Conservation (phyloP, 2,329 filamentous ascomycete species). For the Xylariaceae sp. region DNA sequence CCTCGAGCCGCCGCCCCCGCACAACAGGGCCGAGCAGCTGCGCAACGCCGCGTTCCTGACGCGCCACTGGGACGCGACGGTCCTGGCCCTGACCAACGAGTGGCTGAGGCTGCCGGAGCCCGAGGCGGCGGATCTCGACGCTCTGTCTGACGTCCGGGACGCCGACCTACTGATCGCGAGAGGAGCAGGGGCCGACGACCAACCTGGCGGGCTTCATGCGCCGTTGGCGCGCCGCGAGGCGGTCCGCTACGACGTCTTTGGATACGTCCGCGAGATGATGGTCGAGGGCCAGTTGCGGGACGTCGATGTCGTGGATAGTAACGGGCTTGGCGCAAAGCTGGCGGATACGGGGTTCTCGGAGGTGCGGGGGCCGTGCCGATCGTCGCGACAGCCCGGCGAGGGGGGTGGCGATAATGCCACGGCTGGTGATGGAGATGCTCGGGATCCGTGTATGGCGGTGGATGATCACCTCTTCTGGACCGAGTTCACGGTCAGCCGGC, state of each 20-base stretch:
- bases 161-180: conserved; percentile 22
- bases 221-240: conserved; percentile 45
- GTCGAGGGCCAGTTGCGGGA: conserved; percentile 51
- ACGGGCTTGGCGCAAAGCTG: conserved; percentile 45
- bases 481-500: conserved; percentile 47
- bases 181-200: conserved; percentile 10
- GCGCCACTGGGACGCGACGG: conserved; percentile 50
- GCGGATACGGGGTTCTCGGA: conserved; percentile 44
- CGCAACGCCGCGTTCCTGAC: conserved; percentile 57
- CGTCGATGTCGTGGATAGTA: conserved; percentile 45
- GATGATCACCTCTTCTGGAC: conserved; percentile 57
- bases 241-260: conserved; percentile 45
- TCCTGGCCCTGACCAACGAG: conserved; percentile 44
- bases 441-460: conserved; percentile 44
- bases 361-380: conserved; percentile 47
- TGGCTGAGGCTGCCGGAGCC: conserved; percentile 46
- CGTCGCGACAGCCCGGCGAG: conserved; percentile 13
- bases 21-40: conserved; percentile 54
- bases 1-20: conserved; percentile 46
- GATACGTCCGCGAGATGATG: conserved; percentile 48
- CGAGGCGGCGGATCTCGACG: conserved; percentile 17
- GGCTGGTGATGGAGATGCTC: conserved; percentile 25
- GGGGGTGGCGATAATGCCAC: conserved; percentile 23
- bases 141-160: conserved; percentile 23
- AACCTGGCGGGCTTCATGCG: conserved; percentile 24